Percentiles rank a stretch among this genome's conserved stretches.
phyloP scores from a whole-genome alignment of 2,329 filamentous ascomycete species.

The Thyridium curvatum region DNA sequence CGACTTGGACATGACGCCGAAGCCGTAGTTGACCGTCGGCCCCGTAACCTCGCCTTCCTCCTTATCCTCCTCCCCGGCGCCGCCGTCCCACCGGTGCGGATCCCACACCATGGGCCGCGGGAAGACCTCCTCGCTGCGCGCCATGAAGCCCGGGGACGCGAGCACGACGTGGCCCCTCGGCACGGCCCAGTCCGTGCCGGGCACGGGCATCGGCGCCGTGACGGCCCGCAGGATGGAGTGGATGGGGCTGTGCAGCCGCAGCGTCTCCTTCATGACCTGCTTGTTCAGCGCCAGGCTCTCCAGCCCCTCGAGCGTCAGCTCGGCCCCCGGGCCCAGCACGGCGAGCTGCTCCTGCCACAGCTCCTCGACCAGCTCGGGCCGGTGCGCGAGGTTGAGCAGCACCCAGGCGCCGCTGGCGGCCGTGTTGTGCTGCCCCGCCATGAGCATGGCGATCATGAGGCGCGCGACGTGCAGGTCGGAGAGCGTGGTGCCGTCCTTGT shows the following conservation, averaged over 20 bases:
- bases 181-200: constrained; percentile 48
- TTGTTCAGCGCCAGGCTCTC: constrained; percentile 53
- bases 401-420: constrained; percentile 83
- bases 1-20: constrained; percentile 10
- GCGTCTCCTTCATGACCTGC: constrained; percentile 65
- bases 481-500: constrained; percentile 76
- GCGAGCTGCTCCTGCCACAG: constrained; percentile 64
- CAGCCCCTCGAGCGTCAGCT: constrained; percentile 53
- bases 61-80: constrained; percentile 4
- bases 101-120: constrained; percentile 16
- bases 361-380: constrained; percentile 73
- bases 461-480: constrained; percentile 81
- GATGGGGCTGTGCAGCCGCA: constrained; percentile 65
- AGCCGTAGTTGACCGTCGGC: constrained; percentile 6
- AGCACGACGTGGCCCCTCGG: constrained; percentile 40
- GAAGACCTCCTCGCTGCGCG: constrained; percentile 53
- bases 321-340: constrained; percentile 44
- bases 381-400: constrained; percentile 69
- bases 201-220: constrained; percentile 57
- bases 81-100: constrained; percentile 7
- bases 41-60: background rate
- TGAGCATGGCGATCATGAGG: constrained; percentile 90
- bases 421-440: constrained; percentile 88
- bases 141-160: constrained; percentile 35
- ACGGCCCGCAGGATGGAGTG: constrained; percentile 70